phyloP scores from a whole-genome alignment of 2,329 filamentous ascomycete genomes.

The Cladophialophora chaetospira region DNA sequence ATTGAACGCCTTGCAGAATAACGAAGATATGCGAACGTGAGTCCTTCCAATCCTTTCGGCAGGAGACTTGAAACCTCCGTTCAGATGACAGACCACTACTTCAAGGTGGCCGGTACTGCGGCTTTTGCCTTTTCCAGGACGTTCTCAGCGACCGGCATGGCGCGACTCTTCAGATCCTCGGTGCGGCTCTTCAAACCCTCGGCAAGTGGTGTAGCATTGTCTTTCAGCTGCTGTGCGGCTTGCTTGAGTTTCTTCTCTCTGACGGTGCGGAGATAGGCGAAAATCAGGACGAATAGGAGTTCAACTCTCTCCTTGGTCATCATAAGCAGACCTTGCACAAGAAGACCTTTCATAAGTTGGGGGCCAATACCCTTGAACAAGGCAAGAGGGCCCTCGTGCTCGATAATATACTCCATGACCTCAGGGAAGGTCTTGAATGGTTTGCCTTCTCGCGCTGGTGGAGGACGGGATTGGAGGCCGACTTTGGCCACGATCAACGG shows the following conservation, averaged over 20 bases:
- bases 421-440: constrained; percentile 92
- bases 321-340: constrained; percentile 96
- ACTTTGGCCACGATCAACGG: constrained; percentile 98
- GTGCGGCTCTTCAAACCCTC: constrained; percentile 20
- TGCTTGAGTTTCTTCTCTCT: constrained; percentile 70
- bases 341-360: constrained; percentile 85
- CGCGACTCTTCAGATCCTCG: constrained; percentile 19
- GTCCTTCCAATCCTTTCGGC: background rate
- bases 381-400: constrained; percentile 79
- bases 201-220: constrained; percentile 11
- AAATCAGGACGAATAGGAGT: constrained; percentile 79
- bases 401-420: constrained; percentile 90
- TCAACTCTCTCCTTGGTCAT: constrained; percentile 99
- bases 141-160: constrained; percentile 29
- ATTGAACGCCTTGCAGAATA: background rate
- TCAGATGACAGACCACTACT: too few relatives aligned
- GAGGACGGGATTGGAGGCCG: constrained; percentile 89
- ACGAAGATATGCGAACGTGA: background rate
- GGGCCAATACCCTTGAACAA: constrained; percentile 97
- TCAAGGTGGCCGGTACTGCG: constrained; percentile 50
- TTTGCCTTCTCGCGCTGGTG: constrained; percentile 78
- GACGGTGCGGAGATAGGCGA: constrained; percentile 75
- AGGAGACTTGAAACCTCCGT: too few relatives aligned
- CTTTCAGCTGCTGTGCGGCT: constrained; percentile 52
- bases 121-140: constrained; percentile 55